Conservation (phyloP, 2,329 filamentous ascomycete genomes). For the Laburnicola sp. region DNA sequence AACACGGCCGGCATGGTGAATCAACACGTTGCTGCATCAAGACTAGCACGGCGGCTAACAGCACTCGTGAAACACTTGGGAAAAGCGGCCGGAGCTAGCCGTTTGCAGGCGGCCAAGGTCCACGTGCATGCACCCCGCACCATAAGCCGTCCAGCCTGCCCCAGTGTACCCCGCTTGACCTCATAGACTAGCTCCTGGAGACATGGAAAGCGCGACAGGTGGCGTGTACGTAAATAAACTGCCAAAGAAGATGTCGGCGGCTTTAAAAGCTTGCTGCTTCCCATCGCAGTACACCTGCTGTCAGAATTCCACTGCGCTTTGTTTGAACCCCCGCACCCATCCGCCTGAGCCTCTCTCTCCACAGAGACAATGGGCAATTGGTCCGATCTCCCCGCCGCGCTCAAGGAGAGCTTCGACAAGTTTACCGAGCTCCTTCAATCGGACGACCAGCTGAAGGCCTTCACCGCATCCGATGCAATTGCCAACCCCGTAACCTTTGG, state of each 20-base stretch:
- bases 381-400: conserved; percentile 39
- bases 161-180: conserved; percentile 38
- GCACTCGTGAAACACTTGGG: conserved; percentile 10
- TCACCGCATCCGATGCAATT: conserved; percentile 42
- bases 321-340: background rate
- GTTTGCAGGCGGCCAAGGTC: conserved; percentile 14
- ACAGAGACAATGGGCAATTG: conserved; percentile 33
- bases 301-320: background rate
- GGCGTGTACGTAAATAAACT: too few species aligned
- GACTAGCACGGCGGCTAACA: too few species aligned
- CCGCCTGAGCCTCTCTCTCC: background rate
- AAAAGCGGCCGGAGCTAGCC: conserved; percentile 9
- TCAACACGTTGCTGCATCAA: background rate
- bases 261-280: too few species aligned
- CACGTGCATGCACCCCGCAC: conserved; percentile 37
- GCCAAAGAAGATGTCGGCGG: too few species aligned
- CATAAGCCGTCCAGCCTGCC: conserved; percentile 4
- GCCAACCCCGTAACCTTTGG: conserved; percentile 39
- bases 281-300: too few species aligned
- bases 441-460: conserved; percentile 41
- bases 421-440: conserved; percentile 38
- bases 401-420: conserved; percentile 38
- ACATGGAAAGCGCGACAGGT: conserved; percentile 16
- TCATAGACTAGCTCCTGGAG: conserved; percentile 23
- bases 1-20: too few species aligned